Evolutionary conservation across 208 protist genomes (phyloP).

Genomic region (Leptomonas pyrrhocoris): DNA sequence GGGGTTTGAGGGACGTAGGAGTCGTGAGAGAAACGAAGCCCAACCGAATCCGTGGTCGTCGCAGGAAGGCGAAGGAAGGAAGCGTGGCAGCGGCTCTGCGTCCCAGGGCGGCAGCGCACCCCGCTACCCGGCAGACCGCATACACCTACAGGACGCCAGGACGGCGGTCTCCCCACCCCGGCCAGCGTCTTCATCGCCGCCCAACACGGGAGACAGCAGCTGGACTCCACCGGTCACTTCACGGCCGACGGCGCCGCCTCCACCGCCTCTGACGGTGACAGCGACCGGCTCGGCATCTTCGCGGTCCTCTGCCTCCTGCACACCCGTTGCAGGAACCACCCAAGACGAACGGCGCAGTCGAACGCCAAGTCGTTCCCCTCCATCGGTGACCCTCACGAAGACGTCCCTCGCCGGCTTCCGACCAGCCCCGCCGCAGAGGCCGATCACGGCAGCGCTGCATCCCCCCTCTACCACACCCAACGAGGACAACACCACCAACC

Average conservation of each 20-base stretch:
- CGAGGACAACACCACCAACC: not conserved
- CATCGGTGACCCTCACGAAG: conserved; percentile 1
- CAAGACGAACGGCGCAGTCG: not conserved
- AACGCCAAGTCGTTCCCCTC: conserved; percentile 11
- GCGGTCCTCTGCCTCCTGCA: not conserved
- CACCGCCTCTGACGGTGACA: not conserved
- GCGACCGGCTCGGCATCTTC: not conserved
- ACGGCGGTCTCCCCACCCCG: not conserved
- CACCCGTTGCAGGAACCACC: not conserved
- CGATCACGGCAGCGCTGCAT: conserved; percentile 21
- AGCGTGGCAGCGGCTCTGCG: not conserved
- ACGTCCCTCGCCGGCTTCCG: not conserved
- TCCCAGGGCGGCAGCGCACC: not conserved
- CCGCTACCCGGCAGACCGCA: conserved; percentile 1
- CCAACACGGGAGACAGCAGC: not conserved
- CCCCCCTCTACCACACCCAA: not conserved
- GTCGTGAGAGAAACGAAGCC: not conserved
- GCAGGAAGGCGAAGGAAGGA: not conserved
- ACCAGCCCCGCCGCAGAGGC: conserved; percentile 5
- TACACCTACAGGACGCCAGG: not conserved
- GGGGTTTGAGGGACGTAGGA: not conserved
- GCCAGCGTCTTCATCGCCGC: not conserved
- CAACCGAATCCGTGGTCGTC: too few species aligned
- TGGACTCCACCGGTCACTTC: not conserved
- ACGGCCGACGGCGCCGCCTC: not conserved